Evolutionary conservation across 192 early-diverging fungal genomes (phyloP), one percentile per base, ranked within the genome.

Genomic region (Dissophora globulifera): DNA sequence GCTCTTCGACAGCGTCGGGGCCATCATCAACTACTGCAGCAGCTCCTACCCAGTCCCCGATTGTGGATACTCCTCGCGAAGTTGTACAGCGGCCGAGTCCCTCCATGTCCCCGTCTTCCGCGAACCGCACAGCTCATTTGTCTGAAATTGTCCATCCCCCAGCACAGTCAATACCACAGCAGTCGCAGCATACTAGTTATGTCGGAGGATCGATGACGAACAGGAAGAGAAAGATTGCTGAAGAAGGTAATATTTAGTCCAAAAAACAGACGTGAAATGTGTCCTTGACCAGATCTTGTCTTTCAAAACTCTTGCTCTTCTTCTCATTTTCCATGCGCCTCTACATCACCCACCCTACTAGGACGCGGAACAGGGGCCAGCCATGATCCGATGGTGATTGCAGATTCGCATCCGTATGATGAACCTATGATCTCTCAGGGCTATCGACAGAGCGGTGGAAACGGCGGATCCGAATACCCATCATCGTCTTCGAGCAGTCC

Each of bases 181-280:
- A 41, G 3, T 5, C 47, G 3, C 65, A 57, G 13, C 19, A 50
- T 57, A 2, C 22, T 26, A 12, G 17, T 5, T 67, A 31, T 48
- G 22, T 22, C 10, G 46, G 33, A 5, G 54, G 65, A 15, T 22
- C 65, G 13, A 47, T 48, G 17, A 8, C 22, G 19, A 50, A 13
- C 4, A 67, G 47, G 22, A 67, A 67, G n/a, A 49, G 65, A 31
- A 67, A 67, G 38, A 67, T 58, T 9, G 33, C 47, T 3, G 33
- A 58, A 23, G 65, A 57, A 67, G 65, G 65, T 67, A 57, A 32
- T 10, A 6, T 38, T 38, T 38, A n/a, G n/a, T n/a, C n/a, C n/a
- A n/a, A n/a, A n/a, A n/a, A n/a, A n/a, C n/a, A n/a, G n/a, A n/a
- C n/a, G n/a, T n/a, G n/a, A n/a, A n/a, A n/a, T n/a, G n/a, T 26